These are phyloP conservation scores for Zizania palustris DNA, from an alignment of 202 grass and related monocot species.

Conservation along the genomic window DNA sequence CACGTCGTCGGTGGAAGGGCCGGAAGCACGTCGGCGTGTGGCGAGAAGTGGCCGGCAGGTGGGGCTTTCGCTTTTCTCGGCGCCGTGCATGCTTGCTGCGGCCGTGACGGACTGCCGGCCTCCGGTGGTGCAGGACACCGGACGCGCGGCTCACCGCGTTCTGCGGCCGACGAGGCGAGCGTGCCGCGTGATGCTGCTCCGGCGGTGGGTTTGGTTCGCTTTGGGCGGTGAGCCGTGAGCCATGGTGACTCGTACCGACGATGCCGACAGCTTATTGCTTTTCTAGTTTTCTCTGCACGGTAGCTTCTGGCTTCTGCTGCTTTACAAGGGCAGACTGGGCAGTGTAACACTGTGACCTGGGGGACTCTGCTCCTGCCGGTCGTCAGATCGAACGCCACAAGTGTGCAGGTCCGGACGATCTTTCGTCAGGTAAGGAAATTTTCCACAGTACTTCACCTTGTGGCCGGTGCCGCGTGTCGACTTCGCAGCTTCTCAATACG, in stretches of 20 bases:
- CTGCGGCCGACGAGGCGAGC: background rate
- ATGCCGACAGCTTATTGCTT: background rate
- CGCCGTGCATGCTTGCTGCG: background rate
- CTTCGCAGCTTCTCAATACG: background rate
- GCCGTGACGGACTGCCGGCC: background rate
- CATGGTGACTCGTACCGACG: background rate
- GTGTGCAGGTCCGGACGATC: background rate
- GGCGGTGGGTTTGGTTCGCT: background rate
- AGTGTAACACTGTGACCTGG: too few relatives aligned
- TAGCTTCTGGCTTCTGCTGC: too few relatives aligned
- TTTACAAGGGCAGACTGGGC: too few relatives aligned
- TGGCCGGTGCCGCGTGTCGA: background rate
- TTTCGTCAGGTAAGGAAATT: background rate
- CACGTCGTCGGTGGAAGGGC: background rate
- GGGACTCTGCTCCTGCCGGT: background rate
- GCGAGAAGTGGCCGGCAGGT: background rate
- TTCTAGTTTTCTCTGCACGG: too few relatives aligned
- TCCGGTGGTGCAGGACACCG: background rate
- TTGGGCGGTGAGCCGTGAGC: background rate
- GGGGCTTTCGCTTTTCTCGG: background rate
- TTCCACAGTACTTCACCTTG: background rate
- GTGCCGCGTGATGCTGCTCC: background rate
- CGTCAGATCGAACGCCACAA: background rate
- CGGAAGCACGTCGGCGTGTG: slow-evolving; percentile 25
- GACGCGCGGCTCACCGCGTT: slow-evolving; percentile 4